A percentile compares a stretch with the other conserved stretches of the same genome.
These are phyloP conservation scores for Saccharomyces hybrid DNA, from an alignment of 1,139 yeast species.

Conservation along the genomic window DNA sequence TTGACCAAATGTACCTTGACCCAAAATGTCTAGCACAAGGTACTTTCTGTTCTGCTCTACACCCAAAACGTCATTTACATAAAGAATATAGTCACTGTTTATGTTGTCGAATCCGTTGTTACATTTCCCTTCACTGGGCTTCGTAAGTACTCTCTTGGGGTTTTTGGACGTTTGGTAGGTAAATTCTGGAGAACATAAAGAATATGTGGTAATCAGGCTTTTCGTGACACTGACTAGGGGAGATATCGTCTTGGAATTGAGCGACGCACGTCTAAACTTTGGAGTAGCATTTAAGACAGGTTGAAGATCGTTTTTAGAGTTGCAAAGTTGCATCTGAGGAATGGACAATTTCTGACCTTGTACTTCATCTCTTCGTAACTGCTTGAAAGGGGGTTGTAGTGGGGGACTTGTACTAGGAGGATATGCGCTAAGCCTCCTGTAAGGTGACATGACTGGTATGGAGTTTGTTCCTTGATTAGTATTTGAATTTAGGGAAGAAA, in stretches of 20 bases:
- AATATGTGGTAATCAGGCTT: conserved; percentile 70
- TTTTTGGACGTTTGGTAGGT: conserved; percentile 78
- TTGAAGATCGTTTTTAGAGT: conserved; percentile 42
- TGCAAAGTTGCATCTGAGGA: conserved; percentile 25
- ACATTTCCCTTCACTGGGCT: conserved; percentile 76
- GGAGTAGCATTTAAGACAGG: conserved; percentile 64
- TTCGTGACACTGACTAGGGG: conserved; percentile 80
- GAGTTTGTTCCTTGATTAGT: neutral
- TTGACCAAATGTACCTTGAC: conserved; percentile 98
- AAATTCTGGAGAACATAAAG: conserved; percentile 82
- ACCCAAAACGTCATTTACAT: conserved; percentile 91
- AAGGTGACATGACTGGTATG: conserved; percentile 15
- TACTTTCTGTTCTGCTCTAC: conserved; percentile 81
- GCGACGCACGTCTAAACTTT: conserved; percentile 71
- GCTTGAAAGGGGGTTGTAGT: conserved; percentile 20
- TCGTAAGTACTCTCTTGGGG: conserved; percentile 86
- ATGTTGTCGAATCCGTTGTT: conserved; percentile 86
- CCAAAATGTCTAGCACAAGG: conserved; percentile 80
- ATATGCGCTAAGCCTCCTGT: conserved; percentile 28
- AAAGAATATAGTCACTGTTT: conserved; percentile 82
- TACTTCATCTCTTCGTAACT: conserved; percentile 18
- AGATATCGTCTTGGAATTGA: conserved; percentile 69
- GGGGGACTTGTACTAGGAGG: conserved; percentile 20
- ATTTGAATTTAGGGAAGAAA: neutral
- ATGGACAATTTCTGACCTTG: conserved; percentile 12